Evolutionary conservation across 106 monocot species (phyloP).

Genomic region (Posidonia australis): DNA sequence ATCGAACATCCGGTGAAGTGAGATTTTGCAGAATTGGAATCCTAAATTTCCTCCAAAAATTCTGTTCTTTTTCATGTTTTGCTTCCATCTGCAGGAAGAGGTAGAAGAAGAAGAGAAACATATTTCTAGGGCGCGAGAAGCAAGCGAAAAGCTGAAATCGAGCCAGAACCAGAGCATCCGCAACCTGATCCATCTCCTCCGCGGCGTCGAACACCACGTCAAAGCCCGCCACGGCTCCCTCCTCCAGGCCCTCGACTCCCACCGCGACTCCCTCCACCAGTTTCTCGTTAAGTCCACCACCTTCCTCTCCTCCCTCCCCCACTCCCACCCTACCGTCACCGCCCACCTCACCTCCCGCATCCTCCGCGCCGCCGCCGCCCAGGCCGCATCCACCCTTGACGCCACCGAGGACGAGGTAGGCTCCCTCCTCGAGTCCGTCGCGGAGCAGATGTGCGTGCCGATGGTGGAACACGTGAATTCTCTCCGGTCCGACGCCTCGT

Average conservation of each 20-base stretch:
- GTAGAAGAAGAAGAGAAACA: neutral
- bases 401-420: neutral
- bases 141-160: neutral
- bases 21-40: neutral
- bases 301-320: neutral
- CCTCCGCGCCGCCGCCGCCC: neutral
- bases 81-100: no score
- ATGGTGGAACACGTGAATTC: neutral
- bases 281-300: neutral
- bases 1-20: neutral
- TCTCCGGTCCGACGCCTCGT: neutral
- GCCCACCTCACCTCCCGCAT: neutral
- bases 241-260: conserved; percentile 4
- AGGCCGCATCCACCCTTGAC: neutral
- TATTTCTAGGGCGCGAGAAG: neutral
- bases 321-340: neutral
- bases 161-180: neutral
- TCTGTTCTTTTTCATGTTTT: neutral
- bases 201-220: neutral
- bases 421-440: neutral
- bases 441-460: conserved; percentile 7
- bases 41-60: neutral
- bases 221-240: neutral
- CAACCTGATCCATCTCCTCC: neutral
- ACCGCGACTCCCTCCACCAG: neutral